Conservation (phyloP, 305 asterid genomes). For the Fraxinus paxiana region DNA sequence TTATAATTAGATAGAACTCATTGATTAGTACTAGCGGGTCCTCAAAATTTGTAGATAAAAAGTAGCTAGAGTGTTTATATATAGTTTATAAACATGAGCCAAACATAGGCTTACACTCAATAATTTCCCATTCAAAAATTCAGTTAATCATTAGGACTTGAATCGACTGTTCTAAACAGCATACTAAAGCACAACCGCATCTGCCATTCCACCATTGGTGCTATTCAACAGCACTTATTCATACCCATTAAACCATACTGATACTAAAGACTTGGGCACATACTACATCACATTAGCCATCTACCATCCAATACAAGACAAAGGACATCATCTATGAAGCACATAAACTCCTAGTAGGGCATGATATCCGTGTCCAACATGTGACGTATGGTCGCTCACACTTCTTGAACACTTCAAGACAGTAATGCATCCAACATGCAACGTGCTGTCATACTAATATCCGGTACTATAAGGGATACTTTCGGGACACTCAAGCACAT, state of each 20-base stretch:
- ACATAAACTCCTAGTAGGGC: neutral
- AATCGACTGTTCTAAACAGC: neutral
- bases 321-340: neutral
- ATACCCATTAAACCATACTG: neutral
- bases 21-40: too few relatives aligned
- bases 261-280: neutral
- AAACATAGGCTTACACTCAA: neutral
- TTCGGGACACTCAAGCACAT: neutral
- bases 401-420: neutral
- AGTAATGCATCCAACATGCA: neutral
- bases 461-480: neutral
- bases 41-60: neutral
- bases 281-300: neutral
- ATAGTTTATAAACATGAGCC: neutral
- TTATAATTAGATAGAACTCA: too few relatives aligned
- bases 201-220: neutral
- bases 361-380: neutral
- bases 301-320: neutral
- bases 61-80: neutral
- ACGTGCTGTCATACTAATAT: neutral
- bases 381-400: neutral
- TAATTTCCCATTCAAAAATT: neutral
- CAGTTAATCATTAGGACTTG: neutral
- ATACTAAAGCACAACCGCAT: neutral
- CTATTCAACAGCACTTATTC: neutral